These are phyloP conservation scores for Lipomyces yamadae DNA, from an alignment of 805 yeast genomes.

Conservation along the genomic window DNA sequence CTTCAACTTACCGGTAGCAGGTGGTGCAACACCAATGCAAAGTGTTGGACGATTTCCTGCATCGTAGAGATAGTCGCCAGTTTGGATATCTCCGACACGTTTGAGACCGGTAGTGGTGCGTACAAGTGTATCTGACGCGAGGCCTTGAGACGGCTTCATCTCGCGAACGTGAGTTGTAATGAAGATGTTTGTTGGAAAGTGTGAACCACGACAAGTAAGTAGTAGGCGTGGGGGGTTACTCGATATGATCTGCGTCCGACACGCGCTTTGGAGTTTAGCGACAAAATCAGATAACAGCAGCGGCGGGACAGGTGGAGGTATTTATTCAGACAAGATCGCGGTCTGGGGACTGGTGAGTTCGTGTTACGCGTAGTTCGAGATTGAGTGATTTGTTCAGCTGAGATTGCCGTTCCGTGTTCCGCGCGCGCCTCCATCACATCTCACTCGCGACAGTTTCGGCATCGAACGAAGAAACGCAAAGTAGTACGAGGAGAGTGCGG, in stretches of 20 bases:
- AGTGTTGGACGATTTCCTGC: not conserved
- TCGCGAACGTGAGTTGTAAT: not conserved
- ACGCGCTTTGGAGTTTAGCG: no score
- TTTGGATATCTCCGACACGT: not conserved
- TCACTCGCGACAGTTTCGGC: no score
- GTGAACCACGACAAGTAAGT: conserved; percentile 1
- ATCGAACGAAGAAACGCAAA: no score
- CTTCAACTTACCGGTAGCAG: not conserved
- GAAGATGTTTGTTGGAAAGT: not conserved
- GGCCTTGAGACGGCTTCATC: not conserved
- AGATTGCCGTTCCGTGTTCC: not conserved
- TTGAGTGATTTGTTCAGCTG: not conserved
- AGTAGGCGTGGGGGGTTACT: no score
- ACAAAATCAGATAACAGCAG: no score
- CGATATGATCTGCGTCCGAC: no score
- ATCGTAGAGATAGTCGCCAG: not conserved
- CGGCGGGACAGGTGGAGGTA: no score
- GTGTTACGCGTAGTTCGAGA: conserved; percentile 3
- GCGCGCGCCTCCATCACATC: not conserved
- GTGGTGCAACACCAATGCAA: not conserved
- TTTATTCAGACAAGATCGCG: no score
- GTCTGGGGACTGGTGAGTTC: not conserved
- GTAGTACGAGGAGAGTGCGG: no score
- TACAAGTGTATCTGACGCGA: conserved; percentile 1
- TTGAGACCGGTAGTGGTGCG: not conserved